Conservation (phyloP, 495 filamentous ascomycete genomes). For the Lichenothelia convexa region DNA sequence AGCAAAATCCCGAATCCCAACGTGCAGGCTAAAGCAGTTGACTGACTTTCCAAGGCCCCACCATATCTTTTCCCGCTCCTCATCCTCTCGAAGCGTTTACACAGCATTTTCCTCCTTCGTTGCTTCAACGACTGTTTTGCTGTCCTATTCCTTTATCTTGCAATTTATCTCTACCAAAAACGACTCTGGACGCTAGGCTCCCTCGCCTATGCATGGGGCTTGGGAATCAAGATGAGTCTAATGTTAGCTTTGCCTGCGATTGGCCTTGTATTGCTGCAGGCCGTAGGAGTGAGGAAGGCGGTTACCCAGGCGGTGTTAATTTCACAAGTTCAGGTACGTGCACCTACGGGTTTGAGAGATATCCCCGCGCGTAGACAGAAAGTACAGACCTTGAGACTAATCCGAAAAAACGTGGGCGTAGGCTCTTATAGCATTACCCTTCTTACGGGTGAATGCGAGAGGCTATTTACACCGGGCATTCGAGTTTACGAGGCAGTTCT, state of each 20-base stretch:
- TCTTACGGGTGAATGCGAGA: conserved; percentile 43
- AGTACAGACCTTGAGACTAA: not conserved
- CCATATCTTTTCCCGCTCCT: conserved; percentile 80
- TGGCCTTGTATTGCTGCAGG: conserved; percentile 51
- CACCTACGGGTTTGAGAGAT: too few relatives aligned
- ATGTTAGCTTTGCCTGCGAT: conserved; percentile 68
- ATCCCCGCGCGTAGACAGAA: not conserved
- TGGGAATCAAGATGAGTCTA: conserved; percentile 89
- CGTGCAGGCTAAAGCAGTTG: too few relatives aligned
- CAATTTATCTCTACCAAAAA: conserved; percentile 58
- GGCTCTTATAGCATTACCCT: conserved; percentile 54
- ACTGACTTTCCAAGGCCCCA: too few relatives aligned
- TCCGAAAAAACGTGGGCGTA: conserved; percentile 14
- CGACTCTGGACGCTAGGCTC: conserved; percentile 54
- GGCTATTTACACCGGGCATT: conserved; percentile 72
- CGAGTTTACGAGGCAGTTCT: conserved; percentile 71
- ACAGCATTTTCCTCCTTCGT: conserved; percentile 81
- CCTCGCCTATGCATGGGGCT: conserved; percentile 51
- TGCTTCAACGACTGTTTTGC: conserved; percentile 94
- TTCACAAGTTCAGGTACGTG: conserved; percentile 48
- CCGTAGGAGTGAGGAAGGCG: conserved; percentile 40
- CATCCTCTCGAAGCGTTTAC: conserved; percentile 74
- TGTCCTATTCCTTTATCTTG: conserved; percentile 57
- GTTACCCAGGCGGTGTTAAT: conserved; percentile 52
- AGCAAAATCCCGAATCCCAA: too few relatives aligned